A percentile compares a stretch with the other conserved stretches of the same genome.
These are phyloP conservation scores for Excoecaria cochinchinensis DNA, from an alignment of 345 rosid genomes.

Conservation along the genomic window DNA sequence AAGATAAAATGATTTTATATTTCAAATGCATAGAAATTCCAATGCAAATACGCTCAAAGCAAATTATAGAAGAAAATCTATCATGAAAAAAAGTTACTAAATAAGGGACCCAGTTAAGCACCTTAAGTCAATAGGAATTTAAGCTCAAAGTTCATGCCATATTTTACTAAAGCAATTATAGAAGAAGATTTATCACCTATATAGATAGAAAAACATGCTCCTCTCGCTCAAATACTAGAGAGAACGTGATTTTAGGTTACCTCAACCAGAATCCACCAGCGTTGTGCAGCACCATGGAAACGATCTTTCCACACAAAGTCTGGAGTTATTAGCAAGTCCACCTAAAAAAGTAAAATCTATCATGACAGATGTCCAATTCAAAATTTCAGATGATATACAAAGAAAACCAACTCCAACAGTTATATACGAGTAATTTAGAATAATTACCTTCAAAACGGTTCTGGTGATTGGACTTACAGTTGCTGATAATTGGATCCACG, in stretches of 20 bases:
- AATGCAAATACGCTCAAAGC: no score
- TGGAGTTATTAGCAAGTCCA: constrained; percentile 82
- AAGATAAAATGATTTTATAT: neutral
- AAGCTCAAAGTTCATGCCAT: neutral
- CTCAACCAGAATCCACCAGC: constrained; percentile 99
- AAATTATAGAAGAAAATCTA: no score
- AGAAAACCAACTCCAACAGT: neutral
- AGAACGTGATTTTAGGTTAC: constrained; percentile 33
- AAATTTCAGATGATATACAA: neutral
- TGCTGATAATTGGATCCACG: constrained; percentile 73
- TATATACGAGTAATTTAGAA: constrained; percentile 5
- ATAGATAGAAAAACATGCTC: neutral
- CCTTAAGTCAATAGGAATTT: neutral
- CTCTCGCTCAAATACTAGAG: neutral
- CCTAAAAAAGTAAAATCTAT: constrained; percentile 40
- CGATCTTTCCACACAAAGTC: constrained; percentile 92
- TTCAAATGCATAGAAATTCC: no score
- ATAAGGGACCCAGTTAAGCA: neutral
- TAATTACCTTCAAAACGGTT: constrained; percentile 87
- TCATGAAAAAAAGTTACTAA: no score
- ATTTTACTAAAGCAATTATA: neutral
- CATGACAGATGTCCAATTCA: neutral
- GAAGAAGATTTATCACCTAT: neutral
- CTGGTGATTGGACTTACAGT: constrained; percentile 96
- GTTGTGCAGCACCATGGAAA: constrained; percentile 81